Conservation (phyloP, 345 rosid genomes). For the Diplotaxis tenuifolia region DNA sequence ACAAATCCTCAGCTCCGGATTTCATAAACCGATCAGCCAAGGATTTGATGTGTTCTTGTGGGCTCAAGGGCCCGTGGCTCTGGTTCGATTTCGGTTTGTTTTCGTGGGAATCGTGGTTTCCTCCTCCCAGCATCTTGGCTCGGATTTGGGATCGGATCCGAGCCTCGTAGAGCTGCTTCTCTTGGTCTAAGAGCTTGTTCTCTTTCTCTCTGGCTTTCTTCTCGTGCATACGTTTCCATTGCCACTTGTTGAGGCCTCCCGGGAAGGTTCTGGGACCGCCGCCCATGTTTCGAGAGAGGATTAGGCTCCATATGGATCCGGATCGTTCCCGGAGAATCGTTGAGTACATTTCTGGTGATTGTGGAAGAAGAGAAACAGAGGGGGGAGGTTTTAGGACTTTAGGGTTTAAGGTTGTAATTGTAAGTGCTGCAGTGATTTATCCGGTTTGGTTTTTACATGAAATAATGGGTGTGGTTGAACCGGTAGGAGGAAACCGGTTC, state of each 20-base stretch:
- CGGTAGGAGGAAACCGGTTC: background rate
- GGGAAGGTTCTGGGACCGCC: constrained; percentile 98
- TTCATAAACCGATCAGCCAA: constrained; percentile 90
- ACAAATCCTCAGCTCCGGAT: constrained; percentile 85
- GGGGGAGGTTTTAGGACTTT: background rate
- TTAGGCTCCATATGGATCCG: constrained; percentile 30
- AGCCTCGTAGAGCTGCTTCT: constrained; percentile 84
- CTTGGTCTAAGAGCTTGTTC: constrained; percentile 76
- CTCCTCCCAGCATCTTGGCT: constrained; percentile 41
- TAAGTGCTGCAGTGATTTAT: background rate
- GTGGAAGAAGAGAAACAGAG: background rate
- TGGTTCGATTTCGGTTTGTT: constrained; percentile 2
- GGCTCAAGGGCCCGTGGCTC: constrained; percentile 53
- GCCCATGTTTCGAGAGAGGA: constrained; percentile 69
- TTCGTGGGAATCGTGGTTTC: constrained; percentile 29
- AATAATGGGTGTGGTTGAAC: background rate
- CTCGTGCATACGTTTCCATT: constrained; percentile 98
- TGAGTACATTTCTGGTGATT: constrained; percentile 34
- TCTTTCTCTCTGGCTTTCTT: constrained; percentile 89
- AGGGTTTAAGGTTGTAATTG: constrained; percentile 22
- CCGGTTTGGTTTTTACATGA: constrained; percentile 9
- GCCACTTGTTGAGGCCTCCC: constrained; percentile 95
- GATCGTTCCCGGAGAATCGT: constrained; percentile 37
- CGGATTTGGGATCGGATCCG: constrained; percentile 74
- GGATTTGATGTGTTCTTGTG: constrained; percentile 61